Evolutionary conservation across 495 filamentous ascomycete species (phyloP), one percentile per base, ranked within the genome.

Genomic region (Talaromyces ruber): DNA sequence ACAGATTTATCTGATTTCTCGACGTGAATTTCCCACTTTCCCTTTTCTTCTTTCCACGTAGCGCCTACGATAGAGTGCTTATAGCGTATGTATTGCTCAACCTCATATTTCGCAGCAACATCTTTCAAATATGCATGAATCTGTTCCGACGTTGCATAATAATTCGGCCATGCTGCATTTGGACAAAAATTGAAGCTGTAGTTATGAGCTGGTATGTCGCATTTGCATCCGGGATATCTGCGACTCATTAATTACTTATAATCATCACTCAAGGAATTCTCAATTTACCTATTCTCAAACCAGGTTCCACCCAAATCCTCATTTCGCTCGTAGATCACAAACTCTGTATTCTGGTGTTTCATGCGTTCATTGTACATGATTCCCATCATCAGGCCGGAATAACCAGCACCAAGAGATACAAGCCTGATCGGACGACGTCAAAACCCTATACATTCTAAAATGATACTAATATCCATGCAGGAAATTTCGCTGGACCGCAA

Each of bases 271-370:
- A 5, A 0, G 34, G 16, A n/a, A 12, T 11, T 39, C 12, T 29
- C 12, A 12, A n/a, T 16, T 39, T 39, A 39, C 34, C 34, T 39
- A 16, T 39, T 39, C 34, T 39, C 34, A 39, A 39, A 39, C 34
- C 34, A 39, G 5, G 34, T 39, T 5, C 34, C 34, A 16, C 34
- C 34, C 14, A 39, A n/a, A 39, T 39, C 34, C 34, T 39, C 34
- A 16, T 39, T 39, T 16, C 34, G 89, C 69, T 90, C 88, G 68
- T 88, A 91, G 58, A 87, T 82, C 16, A 84, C 79, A 58, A 84
- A 69, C 54, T 78, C 75, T 6, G 69, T 74, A 43, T 81, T 71
- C 62, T 74, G 75, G 51, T 76, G 71, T 6, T 81, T 80, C 32
- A 84, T 72, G 50, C 81, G 67, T 62, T 84, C 78, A 7, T 56